Base-by-base conservation (phyloP, 306 rosid species). In the Cucumis melo region DNA sequence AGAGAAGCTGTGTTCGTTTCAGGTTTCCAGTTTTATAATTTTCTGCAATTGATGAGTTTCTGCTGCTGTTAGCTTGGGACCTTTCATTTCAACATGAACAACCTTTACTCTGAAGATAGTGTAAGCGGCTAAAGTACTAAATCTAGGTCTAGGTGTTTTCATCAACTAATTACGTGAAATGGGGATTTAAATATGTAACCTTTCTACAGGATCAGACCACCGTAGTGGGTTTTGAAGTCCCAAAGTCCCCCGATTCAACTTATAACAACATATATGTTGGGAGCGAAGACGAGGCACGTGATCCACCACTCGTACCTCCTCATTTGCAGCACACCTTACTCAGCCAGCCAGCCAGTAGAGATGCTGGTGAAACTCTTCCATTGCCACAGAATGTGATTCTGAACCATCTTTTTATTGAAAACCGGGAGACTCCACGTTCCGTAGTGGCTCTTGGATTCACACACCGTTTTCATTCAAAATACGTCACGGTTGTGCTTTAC, bases 401-500 rank as follows among this genome's bases (percentile, higher is more conserved):
- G 77, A 95, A 95, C 84, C 99, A 95, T 92, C 98, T 95, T 73
- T 95, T 86, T 84, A 89, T 92, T 14, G 99, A 95, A 87, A 86
- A 90, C 53, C 78, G 91, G 66, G 96, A 95, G 84, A 53, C 87
- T 8, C 91, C 92, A 57, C 89, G 91, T 42, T 92, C 97, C 27
- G 97, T 95, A 16, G 92, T 89, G 65, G 96, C 97, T 0, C 82
- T 95, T 74, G 99, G 99, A 82, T 86, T 88, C 77, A 92, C 99
- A 58, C 99, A 95, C 76, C 96, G 99, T 29, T 89, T 92, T 80
- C 93, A 86, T 53, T 81, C 95, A 21, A 95, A 95, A 84, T 92
- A 75, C 81, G 97, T 95, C 72, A 92, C 98, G 0, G 99, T 90
- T 38, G 93, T 95, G 82, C 98, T 95, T 80, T 95, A 95, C 93